Evolutionary conservation across 106 monocot species (phyloP), one percentile per base, ranked within the genome.

Genomic region (Chionographis japonica): DNA sequence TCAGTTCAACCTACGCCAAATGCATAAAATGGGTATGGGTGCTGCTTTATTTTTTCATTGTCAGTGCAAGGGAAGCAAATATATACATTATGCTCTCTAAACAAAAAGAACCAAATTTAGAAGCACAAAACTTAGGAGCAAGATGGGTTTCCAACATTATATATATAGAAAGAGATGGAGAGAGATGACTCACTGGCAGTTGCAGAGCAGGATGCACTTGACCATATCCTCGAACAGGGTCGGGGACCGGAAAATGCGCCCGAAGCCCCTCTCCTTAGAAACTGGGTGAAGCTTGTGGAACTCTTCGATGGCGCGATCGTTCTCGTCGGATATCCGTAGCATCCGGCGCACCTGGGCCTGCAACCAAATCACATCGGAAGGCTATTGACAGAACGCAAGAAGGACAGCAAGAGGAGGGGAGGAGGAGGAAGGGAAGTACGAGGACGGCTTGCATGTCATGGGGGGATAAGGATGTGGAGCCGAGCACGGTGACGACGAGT

Each of bases 201-300:
- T 88, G 76, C 93, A 93, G 58, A 93, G 83, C 51, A 93, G 93
- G 46, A 93, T 79, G 83, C 93, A 89, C 66, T 93, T 93, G 76
- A 93, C 76, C 93, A 93, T 93, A 71, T 93, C 93, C 73, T 93
- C 93, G 39, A 93, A 93, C 60, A 93, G 70, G 1, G 83, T 81
- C 18, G 93, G 88, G 12, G 93, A 93, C n/a, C 93, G 74, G 72
- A 93, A 93, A 8, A 93, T 41, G 49, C 93, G 71, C 8, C 88
- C 88, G 49, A 89, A 86, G 0, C 93, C 86, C 52, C 50, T 77
- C 60, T 76, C 71, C 61, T 59, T 73, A 13, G 83, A 77, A 13
- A 0, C 60, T 1, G 39, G 73, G 41, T 89, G 85, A 36, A 86
- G 50, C 70, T 62, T 27, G 15, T 93, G 93, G 64, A 93, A 93